A percentile compares a stretch with the other conserved stretches of the same genome.
Evolutionary conservation across 176 grass and related monocot genomes (phyloP).

Genomic region (Cenchrus purpureus): DNA sequence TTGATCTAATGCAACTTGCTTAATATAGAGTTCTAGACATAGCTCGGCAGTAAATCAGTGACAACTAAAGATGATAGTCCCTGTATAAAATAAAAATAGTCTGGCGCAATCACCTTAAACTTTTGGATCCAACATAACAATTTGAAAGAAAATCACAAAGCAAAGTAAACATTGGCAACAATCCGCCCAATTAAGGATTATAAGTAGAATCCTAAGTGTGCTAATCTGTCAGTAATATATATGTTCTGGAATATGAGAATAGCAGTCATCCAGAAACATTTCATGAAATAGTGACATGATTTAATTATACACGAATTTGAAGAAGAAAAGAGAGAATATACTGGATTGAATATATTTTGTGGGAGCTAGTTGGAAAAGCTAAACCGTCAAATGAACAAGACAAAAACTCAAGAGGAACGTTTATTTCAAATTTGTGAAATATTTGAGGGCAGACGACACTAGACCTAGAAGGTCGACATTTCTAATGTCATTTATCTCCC

Average conservation of each 20-base stretch:
- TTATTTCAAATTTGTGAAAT: conserved; percentile 12
- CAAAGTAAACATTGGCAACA: background rate
- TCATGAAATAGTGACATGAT: background rate
- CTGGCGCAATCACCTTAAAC: background rate
- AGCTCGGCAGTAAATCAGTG: background rate
- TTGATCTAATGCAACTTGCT: conserved; percentile 1
- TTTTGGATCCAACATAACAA: background rate
- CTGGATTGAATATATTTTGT: background rate
- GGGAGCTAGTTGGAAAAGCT: background rate
- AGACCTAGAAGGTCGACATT: background rate
- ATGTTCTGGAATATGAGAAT: background rate
- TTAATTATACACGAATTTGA: background rate
- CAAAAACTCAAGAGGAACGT: background rate
- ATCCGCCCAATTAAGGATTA: background rate
- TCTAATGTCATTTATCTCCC: background rate
- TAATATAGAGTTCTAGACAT: background rate
- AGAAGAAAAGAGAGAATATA: background rate
- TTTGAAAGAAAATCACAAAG: background rate
- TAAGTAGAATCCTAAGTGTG: background rate
- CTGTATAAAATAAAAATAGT: conserved; percentile 5
- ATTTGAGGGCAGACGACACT: background rate
- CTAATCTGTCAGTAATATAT: background rate
- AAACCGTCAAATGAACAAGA: conserved; percentile 13
- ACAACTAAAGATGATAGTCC: background rate
- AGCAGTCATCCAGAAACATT: background rate